Base-by-base conservation (phyloP, 2,329 filamentous ascomycete species). In the Nemania sp. region DNA sequence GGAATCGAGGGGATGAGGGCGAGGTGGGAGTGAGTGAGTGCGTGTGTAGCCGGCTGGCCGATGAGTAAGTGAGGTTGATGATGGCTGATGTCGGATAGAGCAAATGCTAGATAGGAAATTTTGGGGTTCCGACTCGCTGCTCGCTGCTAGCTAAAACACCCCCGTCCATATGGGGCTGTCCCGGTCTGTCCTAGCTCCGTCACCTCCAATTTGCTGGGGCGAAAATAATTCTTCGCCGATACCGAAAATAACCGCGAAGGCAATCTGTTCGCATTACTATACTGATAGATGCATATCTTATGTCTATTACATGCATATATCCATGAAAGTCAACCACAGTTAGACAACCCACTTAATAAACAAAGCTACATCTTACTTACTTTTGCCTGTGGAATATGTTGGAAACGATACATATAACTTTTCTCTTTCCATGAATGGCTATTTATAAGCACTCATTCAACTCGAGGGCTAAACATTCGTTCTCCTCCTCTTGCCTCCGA, bases 161-260 rank as follows among this genome's bases (percentile, higher is more conserved):
- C 56, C 62, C 53, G 58, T 43, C 27, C 5, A 35, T 52, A 62
- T 62, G 51, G 61, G 62, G 24, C 18, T 55, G 20, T 65, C 63
- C 63, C 57, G 63, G 56, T 38, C 24, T 47, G 43, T 52, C 47
- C 24, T 64, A 59, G 60, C 61, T 32, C 57, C 35, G 63, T 55
- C 67, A 29, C 62, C 62, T 62, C 55, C 67, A 49, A 38, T 52
- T 66, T 59, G 66, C 41, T 65, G 47, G 43, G 49, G 62, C 62
- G 27, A 60, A 49, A 55, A 60, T n/a, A 26, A 51, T 27, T 24
- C 51, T 24, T 43, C 20, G 58, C 58, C 29, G 58, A 29, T 59
- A 57, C 68, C 68, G 68, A 66, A 70, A 63, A 64, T 70, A 69
- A 49, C 68, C 68, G 62, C 52, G 41, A 62, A 27, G 45, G 43